A percentile compares a stretch with the other conserved stretches of the same genome.
Conservation (phyloP, 148 eudicot genomes). For the Beta vulgaris region DNA sequence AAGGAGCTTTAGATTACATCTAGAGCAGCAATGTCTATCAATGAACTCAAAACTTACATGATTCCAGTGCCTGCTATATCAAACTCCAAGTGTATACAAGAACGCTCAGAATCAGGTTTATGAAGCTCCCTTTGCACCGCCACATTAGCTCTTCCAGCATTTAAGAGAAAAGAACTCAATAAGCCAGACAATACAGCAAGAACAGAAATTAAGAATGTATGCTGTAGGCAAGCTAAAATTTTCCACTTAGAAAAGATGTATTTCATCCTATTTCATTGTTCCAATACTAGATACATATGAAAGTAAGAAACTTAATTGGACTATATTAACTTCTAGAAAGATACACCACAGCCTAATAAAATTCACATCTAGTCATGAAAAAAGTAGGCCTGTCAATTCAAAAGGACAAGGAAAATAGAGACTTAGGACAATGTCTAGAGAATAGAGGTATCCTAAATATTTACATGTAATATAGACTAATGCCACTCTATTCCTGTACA, state of each 20-base stretch:
- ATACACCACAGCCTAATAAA: not conserved
- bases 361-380: not conserved
- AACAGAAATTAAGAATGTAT: not conserved
- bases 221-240: not conserved
- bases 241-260: not conserved
- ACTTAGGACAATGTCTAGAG: not conserved
- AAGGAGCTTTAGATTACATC: not conserved
- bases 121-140: conserved; percentile 82
- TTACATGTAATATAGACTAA: not conserved
- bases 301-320: not conserved
- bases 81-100: conserved; percentile 91
- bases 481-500: not conserved
- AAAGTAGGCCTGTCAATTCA: not conserved
- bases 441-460: not conserved
- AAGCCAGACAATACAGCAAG: not conserved
- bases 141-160: conserved; percentile 55
- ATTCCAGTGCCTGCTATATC: conserved; percentile 64
- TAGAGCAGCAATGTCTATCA: not conserved
- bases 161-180: conserved; percentile 11
- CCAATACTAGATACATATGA: not conserved
- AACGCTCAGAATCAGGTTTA: conserved; percentile 77
- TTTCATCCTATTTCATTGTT: not conserved
- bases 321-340: not conserved
- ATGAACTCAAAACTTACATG: conserved; percentile 40
- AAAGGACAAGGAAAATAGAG: not conserved